Base-by-base conservation (phyloP, 352 stramenopile genomes). In the Pythium sp. region DNA sequence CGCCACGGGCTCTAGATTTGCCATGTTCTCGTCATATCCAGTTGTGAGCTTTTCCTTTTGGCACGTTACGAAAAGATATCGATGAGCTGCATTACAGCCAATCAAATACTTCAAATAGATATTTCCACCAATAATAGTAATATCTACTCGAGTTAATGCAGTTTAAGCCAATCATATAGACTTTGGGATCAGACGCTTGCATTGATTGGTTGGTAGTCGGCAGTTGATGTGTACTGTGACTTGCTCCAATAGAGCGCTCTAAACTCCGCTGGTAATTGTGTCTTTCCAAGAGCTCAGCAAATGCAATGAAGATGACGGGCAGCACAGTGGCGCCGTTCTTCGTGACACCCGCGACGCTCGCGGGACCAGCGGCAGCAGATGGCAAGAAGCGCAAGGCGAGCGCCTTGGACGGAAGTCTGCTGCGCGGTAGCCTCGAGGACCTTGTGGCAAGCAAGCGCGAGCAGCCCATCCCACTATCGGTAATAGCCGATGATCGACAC, bases 1-100 rank as follows among this genome's bases (percentile, higher is more conserved):
- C 64, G 41, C 26, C 58, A 60, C 74, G 55, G 51, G 74, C 74
- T 80, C 72, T 54, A 68, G 60, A 22, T 67, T 54, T 47, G 66
- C 46, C 30, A 20, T 62, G 41, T 58, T 73, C 20, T 90, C 81
- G 84, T 92, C 84, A 90, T 62, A 76, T 92, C 81, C 84, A 89
- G 81, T 79, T 83, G 24, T 84, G 76, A 56, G 30, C 3, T 5
- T n/a, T 32, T 32, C 5, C 5, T 32, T 32, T 14, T 58, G 18
- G 12, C 14, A 58, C 5, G 4, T 18, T 28, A 9, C 7, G 24
- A 32, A 18, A 47, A 30, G 5, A 28, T 47, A 30, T 47, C 2
- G 6, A 24, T 30, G 0, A 47, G 32, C 8, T 38, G 11, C 26
- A 6, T 79, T 79, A 70, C n/a, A 74, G n/a, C 72, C 69, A 81